Evolutionary conservation across 164 flowering plant genomes (phyloP).

Genomic region (Liriodendron chinense): DNA sequence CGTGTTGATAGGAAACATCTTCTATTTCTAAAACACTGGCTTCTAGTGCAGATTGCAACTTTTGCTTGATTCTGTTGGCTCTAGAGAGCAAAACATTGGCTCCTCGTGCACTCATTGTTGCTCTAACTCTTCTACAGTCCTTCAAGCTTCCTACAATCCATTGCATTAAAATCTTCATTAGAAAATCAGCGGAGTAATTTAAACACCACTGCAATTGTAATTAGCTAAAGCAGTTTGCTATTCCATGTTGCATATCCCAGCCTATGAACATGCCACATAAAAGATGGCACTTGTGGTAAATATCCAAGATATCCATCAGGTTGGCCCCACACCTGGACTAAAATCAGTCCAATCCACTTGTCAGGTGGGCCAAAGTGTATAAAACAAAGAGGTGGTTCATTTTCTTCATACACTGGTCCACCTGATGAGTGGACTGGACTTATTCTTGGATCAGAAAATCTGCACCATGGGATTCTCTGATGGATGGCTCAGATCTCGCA

Average conservation of each 20-base stretch:
- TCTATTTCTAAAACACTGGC: constrained; percentile 52
- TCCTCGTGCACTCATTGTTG: constrained; percentile 39
- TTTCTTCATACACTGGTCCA: too few relatives aligned
- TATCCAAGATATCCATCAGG: not conserved
- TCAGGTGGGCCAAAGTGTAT: not conserved
- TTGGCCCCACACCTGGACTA: not conserved
- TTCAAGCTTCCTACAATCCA: constrained; percentile 3
- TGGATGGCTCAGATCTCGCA: too few relatives aligned
- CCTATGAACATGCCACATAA: too few relatives aligned
- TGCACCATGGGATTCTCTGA: too few relatives aligned
- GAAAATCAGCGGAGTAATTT: not conserved
- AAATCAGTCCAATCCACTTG: not conserved
- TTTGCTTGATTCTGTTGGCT: constrained; percentile 53
- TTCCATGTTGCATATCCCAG: not conserved
- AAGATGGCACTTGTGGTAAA: too few relatives aligned
- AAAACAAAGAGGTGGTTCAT: too few relatives aligned
- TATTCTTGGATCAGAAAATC: too few relatives aligned
- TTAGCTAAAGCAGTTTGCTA: not conserved
- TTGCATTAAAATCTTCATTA: too few relatives aligned
- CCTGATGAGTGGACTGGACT: too few relatives aligned
- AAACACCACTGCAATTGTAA: not conserved
- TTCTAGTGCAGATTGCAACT: constrained; percentile 48
- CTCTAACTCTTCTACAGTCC: not conserved
- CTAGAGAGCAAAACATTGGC: constrained; percentile 38
- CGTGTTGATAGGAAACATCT: constrained; percentile 81